Conservation (phyloP, 2,329 filamentous ascomycete genomes). For the Xylariaceae sp. region DNA sequence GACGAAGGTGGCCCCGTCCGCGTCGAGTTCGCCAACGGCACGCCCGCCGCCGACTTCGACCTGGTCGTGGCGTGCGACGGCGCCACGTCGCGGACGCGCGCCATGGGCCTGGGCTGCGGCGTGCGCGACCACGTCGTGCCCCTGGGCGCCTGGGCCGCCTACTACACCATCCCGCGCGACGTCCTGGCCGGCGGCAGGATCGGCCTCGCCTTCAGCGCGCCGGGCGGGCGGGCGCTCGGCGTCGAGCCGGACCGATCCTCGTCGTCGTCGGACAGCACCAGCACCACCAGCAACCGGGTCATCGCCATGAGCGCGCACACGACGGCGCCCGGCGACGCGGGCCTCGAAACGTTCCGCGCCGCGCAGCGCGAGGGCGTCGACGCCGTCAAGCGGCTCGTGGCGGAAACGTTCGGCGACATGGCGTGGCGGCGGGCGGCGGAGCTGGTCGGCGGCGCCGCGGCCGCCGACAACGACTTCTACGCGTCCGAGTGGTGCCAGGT, state of each 20-base stretch:
- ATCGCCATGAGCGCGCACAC: too few relatives aligned
- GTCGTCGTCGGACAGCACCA: too few relatives aligned
- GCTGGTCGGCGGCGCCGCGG: too few relatives aligned
- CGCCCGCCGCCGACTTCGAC: slow-evolving; percentile 31
- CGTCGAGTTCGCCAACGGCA: slow-evolving; percentile 33
- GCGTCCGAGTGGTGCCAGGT: too few relatives aligned
- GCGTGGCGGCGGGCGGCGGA: too few relatives aligned
- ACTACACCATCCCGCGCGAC: slow-evolving; percentile 32
- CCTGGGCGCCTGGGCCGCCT: slow-evolving; percentile 32
- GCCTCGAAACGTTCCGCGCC: too few relatives aligned
- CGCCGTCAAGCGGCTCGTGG: too few relatives aligned
- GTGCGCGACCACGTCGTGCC: slow-evolving; percentile 30
- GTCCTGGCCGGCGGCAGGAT: slow-evolving; percentile 29
- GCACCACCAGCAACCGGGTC: slow-evolving; percentile 25
- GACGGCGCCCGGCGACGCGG: too few relatives aligned
- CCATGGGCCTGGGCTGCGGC: slow-evolving; percentile 32
- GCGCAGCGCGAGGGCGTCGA: too few relatives aligned
- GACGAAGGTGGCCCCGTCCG: too few relatives aligned
- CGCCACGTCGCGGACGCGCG: slow-evolving; percentile 36
- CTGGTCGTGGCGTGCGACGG: slow-evolving; percentile 43
- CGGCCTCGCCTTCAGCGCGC: slow-evolving; percentile 28
- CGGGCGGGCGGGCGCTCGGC: slow-evolving; percentile 30
- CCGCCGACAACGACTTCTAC: too few relatives aligned
- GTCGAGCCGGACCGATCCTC: slow-evolving; percentile 26
- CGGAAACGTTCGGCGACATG: too few relatives aligned